Evolutionary conservation across 2,329 filamentous ascomycete genomes (phyloP).

Genomic region (Talaromyces sp.): DNA sequence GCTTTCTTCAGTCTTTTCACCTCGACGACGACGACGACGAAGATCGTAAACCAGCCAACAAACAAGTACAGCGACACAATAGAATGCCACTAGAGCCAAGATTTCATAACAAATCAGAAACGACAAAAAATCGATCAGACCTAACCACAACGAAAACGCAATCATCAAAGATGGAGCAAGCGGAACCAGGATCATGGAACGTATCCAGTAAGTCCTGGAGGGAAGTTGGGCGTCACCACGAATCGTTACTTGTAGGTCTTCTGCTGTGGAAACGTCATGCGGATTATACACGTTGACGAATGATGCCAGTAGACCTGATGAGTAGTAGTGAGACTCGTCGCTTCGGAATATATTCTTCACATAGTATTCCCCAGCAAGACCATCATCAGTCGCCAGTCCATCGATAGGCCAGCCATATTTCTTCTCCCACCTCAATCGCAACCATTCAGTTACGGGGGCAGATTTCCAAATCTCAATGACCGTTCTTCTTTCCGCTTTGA

Average conservation of each 20-base stretch:
- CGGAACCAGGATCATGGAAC: background rate
- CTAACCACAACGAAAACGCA: background rate
- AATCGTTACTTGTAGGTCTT: background rate
- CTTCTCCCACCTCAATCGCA: background rate
- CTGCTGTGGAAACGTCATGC: background rate
- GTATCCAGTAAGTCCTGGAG: constrained; percentile 1
- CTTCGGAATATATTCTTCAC: background rate
- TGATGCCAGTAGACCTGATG: background rate
- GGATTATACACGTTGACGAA: background rate
- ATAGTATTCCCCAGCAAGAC: background rate
- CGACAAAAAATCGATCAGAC: background rate
- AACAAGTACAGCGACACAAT: background rate
- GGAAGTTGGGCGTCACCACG: background rate
- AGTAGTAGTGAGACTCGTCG: background rate
- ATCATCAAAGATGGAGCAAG: constrained; percentile 8
- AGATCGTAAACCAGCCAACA: constrained; percentile 1
- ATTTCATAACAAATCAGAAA: background rate
- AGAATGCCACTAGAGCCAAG: background rate
- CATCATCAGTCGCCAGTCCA: background rate
- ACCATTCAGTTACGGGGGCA: background rate
- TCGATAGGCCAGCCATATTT: too few relatives aligned
- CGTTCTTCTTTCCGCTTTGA: background rate
- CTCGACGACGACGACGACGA: background rate
- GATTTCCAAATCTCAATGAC: constrained; percentile 14
- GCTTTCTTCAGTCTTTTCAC: background rate